Evolutionary conservation across 2,329 filamentous ascomycete species (phyloP).

Genomic region (Torrubiellomyces zombiae): DNA sequence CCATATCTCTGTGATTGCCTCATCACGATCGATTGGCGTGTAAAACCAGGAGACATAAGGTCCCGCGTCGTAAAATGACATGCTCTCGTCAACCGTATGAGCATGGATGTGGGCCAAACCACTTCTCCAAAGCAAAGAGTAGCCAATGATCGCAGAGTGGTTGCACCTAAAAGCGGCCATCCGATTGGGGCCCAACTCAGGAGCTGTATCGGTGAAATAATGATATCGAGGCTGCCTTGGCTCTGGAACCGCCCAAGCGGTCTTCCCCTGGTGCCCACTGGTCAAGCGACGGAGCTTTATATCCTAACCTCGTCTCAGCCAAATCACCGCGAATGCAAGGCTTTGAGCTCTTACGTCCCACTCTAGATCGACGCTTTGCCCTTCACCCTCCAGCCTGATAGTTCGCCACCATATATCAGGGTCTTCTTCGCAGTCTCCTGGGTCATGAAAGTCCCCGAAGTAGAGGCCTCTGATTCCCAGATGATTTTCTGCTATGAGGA

Average conservation of each 20-base stretch:
- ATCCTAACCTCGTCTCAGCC: conserved; percentile 1
- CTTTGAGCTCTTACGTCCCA: conserved; percentile 1
- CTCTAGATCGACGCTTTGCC: conserved; percentile 1
- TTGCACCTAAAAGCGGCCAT: conserved; percentile 2
- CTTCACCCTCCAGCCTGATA: too few relatives aligned
- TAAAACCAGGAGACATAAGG: conserved; percentile 1
- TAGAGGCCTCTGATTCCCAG: too few relatives aligned
- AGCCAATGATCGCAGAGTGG: not conserved
- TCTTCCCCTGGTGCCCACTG: not conserved
- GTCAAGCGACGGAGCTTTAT: conserved; percentile 1
- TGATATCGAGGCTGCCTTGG: conserved; percentile 1
- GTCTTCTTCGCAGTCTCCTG: too few relatives aligned
- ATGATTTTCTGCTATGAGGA: conserved; percentile 2
- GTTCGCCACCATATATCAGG: too few relatives aligned
- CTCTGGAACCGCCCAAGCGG: conserved; percentile 1
- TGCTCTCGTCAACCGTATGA: conserved; percentile 1
- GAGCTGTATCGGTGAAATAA: not conserved
- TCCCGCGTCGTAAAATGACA: conserved; percentile 1
- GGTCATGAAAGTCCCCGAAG: too few relatives aligned
- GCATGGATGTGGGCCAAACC: conserved; percentile 1
- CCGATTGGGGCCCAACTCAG: not conserved
- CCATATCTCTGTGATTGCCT: conserved; percentile 2
- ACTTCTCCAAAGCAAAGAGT: conserved; percentile 1
- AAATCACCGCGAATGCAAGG: not conserved
- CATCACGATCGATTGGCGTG: conserved; percentile 1